Conservation (phyloP, 257 asterid genomes). For the Coffea canephora region DNA sequence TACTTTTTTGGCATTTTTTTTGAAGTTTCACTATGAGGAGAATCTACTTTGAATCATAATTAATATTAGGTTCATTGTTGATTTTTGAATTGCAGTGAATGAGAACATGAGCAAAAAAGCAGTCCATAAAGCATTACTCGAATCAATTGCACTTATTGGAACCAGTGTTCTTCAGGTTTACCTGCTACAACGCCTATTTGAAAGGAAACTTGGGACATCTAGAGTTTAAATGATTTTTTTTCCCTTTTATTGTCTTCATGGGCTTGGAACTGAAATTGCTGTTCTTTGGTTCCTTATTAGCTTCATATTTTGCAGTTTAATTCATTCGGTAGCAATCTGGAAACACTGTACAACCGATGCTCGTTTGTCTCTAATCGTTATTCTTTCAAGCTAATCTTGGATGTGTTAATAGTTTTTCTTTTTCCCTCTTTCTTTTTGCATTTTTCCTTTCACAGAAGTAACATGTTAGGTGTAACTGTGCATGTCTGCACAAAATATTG, state of each 20-base stretch:
- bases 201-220: slow-evolving; percentile 70
- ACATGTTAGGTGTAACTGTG: not conserved
- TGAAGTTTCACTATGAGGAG: not conserved
- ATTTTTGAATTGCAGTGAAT: slow-evolving; percentile 52
- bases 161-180: slow-evolving; percentile 70
- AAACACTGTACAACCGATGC: not conserved
- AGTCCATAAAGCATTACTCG: slow-evolving; percentile 60
- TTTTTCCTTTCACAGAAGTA: no score
- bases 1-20: not conserved
- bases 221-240: slow-evolving; percentile 46
- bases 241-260: not conserved
- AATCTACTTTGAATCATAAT: not conserved
- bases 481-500: not conserved
- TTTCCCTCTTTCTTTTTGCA: not conserved
- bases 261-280: not conserved
- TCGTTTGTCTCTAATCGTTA: not conserved
- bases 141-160: slow-evolving; percentile 61
- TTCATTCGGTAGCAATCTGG: not conserved
- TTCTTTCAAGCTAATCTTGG: not conserved
- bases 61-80: not conserved
- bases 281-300: not conserved
- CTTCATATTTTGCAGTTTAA: not conserved
- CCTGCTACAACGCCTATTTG: slow-evolving; percentile 65
- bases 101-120: slow-evolving; percentile 75
- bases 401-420: no score